Percentiles rank a stretch among this genome's conserved stretches.
These are phyloP conservation scores for Malus orientalis DNA, from an alignment of 306 rosid genomes.

Conservation along the genomic window DNA sequence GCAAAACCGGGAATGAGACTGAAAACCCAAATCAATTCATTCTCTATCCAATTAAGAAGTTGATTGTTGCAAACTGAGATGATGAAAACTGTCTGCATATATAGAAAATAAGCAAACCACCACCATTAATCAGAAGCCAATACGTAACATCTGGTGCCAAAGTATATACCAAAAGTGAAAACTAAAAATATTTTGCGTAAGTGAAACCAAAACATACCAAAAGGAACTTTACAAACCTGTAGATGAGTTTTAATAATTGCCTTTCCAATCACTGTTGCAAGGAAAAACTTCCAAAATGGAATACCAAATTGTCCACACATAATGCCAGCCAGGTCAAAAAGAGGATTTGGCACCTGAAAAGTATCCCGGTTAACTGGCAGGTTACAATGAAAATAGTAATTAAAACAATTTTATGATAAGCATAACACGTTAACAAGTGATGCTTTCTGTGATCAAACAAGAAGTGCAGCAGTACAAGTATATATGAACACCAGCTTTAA, in stretches of 20 bases:
- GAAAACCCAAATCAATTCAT: conserved; percentile 80
- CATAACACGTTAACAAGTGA: not conserved
- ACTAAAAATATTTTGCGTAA: not conserved
- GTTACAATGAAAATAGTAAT: not conserved
- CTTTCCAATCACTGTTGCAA: conserved; percentile 86
- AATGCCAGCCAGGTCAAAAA: conserved; percentile 98
- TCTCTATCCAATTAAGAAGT: conserved; percentile 91
- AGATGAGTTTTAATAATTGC: conserved; percentile 92
- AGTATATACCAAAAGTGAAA: not conserved
- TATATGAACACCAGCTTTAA: not conserved
- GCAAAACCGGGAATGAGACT: conserved; percentile 77
- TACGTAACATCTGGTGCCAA: not conserved
- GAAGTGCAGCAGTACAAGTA: not conserved
- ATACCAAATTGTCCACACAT: conserved; percentile 98
- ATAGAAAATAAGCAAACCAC: not conserved
- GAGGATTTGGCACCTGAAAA: conserved; percentile 92
- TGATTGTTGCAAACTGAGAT: conserved; percentile 95
- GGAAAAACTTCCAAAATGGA: conserved; percentile 84
- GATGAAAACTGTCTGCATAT: conserved; percentile 67
- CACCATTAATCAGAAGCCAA: not conserved
- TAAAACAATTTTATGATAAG: not conserved
- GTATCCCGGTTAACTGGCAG: conserved; percentile 15
- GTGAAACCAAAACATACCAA: not conserved
- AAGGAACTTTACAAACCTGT: conserved; percentile 55
- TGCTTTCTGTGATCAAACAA: not conserved